Base-by-base conservation (phyloP, 192 early-diverging fungal genomes). In the Tieghemiomyces parasiticus region DNA sequence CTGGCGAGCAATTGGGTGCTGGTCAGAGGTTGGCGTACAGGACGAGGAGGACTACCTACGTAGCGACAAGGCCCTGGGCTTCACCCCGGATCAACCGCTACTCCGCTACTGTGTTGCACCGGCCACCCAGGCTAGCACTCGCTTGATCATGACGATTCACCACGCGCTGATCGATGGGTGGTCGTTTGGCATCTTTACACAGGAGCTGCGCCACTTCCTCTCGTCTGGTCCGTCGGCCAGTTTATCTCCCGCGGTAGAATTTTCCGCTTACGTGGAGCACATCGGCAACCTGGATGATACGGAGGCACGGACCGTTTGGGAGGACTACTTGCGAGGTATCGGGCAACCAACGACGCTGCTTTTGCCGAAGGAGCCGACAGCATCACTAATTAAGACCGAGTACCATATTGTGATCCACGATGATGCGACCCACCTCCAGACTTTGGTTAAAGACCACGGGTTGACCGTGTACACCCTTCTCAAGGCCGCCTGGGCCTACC, bases 161-260 rank as follows among this genome's bases (percentile, higher is more conserved):
- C 50, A 52, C 50, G 50, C 50, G 14, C 19, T 52, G 25, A 4
- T 52, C 4, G 50, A 52, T 28, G 50, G 50, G 2, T 52, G 50
- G 50, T 52, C 50, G 22, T 52, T 52, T 14, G 13, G 22, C 14
- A 14, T 52, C 1, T 26, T 52, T 22, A 22, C 28, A 26, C 14
- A 22, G 22, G 14, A 52, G 14, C 14, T 29, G n/a, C n/a, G n/a
- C n/a, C n/a, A n/a, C 20, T 14, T 52, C 25, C 25, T 26, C 2
- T 1, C 14, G 29, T 52, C 20, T 25, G 46, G 28, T 52, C 22
- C 22, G 1, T 14, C 22, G 19, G 16, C n/a, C 2, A 4, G 22
- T 28, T 20, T 13, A 28, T 22, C 14, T 3, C 14, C 50, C 25
- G 25, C n/a, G 26, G 50, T 3, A 2, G n/a, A 26, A 25, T 52